Base-by-base conservation (phyloP, 2,329 filamentous ascomycete genomes). In the Clonostachys solani region DNA sequence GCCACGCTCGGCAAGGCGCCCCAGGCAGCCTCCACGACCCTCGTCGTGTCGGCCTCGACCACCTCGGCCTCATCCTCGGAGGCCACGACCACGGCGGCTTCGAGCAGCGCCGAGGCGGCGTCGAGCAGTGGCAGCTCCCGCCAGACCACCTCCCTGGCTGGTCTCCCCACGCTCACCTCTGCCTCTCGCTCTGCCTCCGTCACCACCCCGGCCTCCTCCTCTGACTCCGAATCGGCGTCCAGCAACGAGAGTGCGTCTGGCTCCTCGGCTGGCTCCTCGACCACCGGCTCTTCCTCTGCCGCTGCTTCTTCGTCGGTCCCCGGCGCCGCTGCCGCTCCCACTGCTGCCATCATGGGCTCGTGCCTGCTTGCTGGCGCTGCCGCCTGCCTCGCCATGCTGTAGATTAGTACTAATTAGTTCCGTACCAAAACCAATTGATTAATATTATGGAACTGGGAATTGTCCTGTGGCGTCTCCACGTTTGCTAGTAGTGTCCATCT, bases 1-100 rank as follows among this genome's bases (percentile, higher is more conserved):
- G 54, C 57, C 56, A 64, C 62, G 18, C 15, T n/a, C 36, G 36
- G 36, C 36, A 18, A 18, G 15, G 36, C 15, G 15, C 15, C 15
- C 15, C 15, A 38, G 36, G 36, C 17, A 12, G 36, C 17, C 15
- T 18, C 15, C 7, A 38, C 36, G 36, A n/a, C 36, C 3, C 15
- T 18, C 15, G 12, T n/a, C 36, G 36, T n/a, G 12, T n/a, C 17
- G 12, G 12, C 17, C 36, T 8, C 16, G 16, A 19, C 16, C 17
- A 17, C 40, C 19, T 15, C 40, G 40, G 19, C 40, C 13, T 17
- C 40, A 8, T 17, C 40, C 15, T 17, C 40, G 40, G 40, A 42
- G 40, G 40, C 8, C 8, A 19, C 16, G 1, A 19, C 36, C 15
- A 18, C 15, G 36, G 36, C 36, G 15, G 15, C 36, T 38, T 38